Evolutionary conservation across 1,139 yeast genomes (phyloP), one percentile per base, ranked within the genome.

Genomic region (Sugiyamaella pinicola): DNA sequence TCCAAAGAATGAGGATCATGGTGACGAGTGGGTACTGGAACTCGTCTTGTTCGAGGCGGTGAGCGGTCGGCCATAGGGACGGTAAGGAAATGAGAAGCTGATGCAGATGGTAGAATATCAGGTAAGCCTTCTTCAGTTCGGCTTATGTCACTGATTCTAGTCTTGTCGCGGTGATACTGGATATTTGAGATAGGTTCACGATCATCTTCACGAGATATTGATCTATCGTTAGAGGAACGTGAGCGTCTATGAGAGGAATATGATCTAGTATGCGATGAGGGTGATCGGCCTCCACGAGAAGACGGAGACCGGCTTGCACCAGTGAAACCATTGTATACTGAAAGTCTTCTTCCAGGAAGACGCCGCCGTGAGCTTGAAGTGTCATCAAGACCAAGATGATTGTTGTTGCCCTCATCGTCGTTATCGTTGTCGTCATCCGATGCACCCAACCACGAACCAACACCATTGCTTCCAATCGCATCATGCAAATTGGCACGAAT

Each of bases 381-480:
- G 6, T 13, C 29, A 8, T 19, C 4, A 4, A 15, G 9, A 8
- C 7, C 12, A n/a, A 26, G 31, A 26, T 26, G 3, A 7, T 26
- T 26, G 12, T 3, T 7, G 10, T 26, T 26, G 9, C 28, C 28
- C 9, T 31, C 33, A 38, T 26, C 28, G 15, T 8, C 38, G 15
- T n/a, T 28, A 38, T 31, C 39, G 28, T 7, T 21, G 7, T 33
- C 40, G 21, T 48, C 56, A 8, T 22, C 41, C 8, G 57, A 48
- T 8, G 8, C 29, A 2, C 29, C 24, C 24, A 61, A 49, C 65
- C 65, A 62, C 9, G 58, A 47, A 3, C 65, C 65, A n/a, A 56
- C 53, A 5, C 64, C 64, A 28, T 61, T 57, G 15, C 42, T 46
- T 2, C 67, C 66, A 38, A 64, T 46, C 2, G 67, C 67, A 39